Percentiles rank a stretch among this genome's conserved stretches.
These are phyloP conservation scores for Fusarium sp. DNA, from an alignment of 2,329 filamentous ascomycete genomes.

Conservation along the genomic window DNA sequence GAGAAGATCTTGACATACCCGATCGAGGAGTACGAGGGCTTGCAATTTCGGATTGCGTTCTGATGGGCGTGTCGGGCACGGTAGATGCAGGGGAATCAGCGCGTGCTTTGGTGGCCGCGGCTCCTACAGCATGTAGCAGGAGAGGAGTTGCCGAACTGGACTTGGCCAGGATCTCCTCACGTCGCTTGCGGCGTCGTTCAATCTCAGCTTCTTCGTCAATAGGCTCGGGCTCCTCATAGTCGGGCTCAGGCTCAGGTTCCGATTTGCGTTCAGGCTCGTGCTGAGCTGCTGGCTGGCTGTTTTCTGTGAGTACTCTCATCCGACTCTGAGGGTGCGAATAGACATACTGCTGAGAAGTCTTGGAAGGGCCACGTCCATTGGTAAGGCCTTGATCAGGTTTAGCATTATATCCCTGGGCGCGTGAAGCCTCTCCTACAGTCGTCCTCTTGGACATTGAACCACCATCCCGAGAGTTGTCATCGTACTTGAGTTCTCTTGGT, in stretches of 20 bases:
- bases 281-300: conserved; percentile 35
- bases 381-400: conserved; percentile 70
- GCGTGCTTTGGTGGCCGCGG: conserved; percentile 65
- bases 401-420: conserved; percentile 71
- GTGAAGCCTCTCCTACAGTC: conserved; percentile 69
- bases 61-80: conserved; percentile 57
- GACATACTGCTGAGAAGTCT: conserved; percentile 37
- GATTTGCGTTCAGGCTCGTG: conserved; percentile 42
- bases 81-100: conserved; percentile 66
- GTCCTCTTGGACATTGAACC: conserved; percentile 73
- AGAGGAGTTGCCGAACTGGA: conserved; percentile 80
- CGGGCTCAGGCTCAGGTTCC: conserved; percentile 47
- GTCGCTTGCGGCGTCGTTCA: conserved; percentile 84
- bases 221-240: conserved; percentile 67
- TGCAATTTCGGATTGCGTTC: conserved; percentile 47
- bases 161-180: conserved; percentile 88
- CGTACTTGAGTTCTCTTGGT: conserved; percentile 54
- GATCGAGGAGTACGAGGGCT: conserved; percentile 64
- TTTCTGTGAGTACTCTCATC: conserved; percentile 19
- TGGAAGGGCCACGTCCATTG: conserved; percentile 39
- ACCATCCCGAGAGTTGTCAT: conserved; percentile 58
- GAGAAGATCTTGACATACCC: conserved; percentile 52
- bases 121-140: conserved; percentile 78
- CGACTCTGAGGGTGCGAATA: not conserved
- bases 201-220: conserved; percentile 86